Evolutionary conservation across 176 grass and related monocot species (phyloP).

Genomic region (Calamus simplicifolius): DNA sequence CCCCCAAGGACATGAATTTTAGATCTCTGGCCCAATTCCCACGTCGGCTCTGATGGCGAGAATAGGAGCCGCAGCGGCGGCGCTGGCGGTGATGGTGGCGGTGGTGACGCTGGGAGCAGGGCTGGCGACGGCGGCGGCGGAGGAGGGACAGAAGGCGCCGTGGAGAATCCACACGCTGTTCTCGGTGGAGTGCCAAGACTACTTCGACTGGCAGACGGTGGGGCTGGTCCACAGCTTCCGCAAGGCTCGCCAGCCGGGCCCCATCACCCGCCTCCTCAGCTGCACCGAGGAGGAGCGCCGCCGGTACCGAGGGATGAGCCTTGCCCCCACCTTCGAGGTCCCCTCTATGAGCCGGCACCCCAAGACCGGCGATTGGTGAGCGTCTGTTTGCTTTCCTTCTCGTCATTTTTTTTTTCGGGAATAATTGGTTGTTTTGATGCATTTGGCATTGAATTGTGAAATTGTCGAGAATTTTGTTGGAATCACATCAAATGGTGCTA

Average conservation of each 20-base stretch:
- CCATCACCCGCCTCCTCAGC: slow-evolving; percentile 73
- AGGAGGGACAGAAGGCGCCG: slow-evolving; percentile 7
- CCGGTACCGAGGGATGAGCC: slow-evolving; percentile 56
- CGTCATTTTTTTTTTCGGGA: background rate
- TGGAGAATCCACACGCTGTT: slow-evolving; percentile 88
- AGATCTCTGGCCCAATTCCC: background rate
- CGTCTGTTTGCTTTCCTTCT: too few species aligned
- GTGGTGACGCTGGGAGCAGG: background rate
- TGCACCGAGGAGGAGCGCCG: slow-evolving; percentile 57
- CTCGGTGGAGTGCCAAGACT: slow-evolving; percentile 93
- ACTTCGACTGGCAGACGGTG: slow-evolving; percentile 98
- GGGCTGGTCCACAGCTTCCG: slow-evolving; percentile 83
- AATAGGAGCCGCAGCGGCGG: background rate
- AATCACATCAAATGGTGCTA: too few species aligned
- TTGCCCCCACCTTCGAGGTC: slow-evolving; percentile 78
- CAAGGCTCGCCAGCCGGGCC: slow-evolving; percentile 72
- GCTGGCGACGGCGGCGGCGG: background rate
- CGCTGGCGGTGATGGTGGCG: background rate
- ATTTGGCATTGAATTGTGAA: too few species aligned
- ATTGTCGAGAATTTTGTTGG: too few species aligned
- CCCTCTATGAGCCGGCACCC: slow-evolving; percentile 86
- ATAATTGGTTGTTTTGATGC: too few species aligned
- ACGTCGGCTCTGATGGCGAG: background rate
- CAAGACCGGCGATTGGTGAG: slow-evolving; percentile 79
- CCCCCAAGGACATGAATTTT: background rate